Base-by-base conservation (phyloP, 345 rosid species). In the Isatis tinctoria region DNA sequence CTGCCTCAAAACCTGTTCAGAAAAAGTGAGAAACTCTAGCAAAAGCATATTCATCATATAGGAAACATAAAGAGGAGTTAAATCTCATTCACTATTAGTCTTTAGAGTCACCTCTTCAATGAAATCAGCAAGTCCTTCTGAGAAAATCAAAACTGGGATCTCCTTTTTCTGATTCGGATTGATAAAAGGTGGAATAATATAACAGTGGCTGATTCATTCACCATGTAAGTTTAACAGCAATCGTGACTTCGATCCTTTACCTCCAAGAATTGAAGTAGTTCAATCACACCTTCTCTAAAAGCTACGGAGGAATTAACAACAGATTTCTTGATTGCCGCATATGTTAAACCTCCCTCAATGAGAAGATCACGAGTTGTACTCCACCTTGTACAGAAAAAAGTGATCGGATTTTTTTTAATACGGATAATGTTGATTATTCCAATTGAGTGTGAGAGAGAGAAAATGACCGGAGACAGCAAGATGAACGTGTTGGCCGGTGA, bases 81-180 rank as follows among this genome's bases (percentile, higher is more conserved):
- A 6, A 47, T 22, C 65, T 30, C 26, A 3, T 20, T 5, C 28
- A 24, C 17, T 49, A 47, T 22, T 22, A 61, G 53, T 35, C 59
- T 49, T 17, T 33, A 59, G 60, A 72, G 79, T 66, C 70, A 90
- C 98, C 96, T 93, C 98, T 83, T 93, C 97, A 76, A 90, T 93
- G 24, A 93, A 86, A 83, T 93, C 97, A 66, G 96, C 98, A 72
- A 93, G 93, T 47, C 97, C 98, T n/a, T 93, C 96, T 72, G 98
- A 90, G 82, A 93, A 93, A 78, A 93, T 83, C 77, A 87, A 85
- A 57, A 93, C 78, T 0, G 98, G 97, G 60, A 93, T 76, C 58
- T 85, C 88, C 76, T 67, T 87, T 80, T 90, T 81, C 98, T 92
- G 85, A 77, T 80, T 36, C 70, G 62, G 5, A 76, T 35, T 4